Percentiles rank a stretch among this genome's conserved stretches.
Evolutionary conservation across 2,329 filamentous ascomycete genomes (phyloP).

Genomic region (Coniosporium tulheliwenetii): DNA sequence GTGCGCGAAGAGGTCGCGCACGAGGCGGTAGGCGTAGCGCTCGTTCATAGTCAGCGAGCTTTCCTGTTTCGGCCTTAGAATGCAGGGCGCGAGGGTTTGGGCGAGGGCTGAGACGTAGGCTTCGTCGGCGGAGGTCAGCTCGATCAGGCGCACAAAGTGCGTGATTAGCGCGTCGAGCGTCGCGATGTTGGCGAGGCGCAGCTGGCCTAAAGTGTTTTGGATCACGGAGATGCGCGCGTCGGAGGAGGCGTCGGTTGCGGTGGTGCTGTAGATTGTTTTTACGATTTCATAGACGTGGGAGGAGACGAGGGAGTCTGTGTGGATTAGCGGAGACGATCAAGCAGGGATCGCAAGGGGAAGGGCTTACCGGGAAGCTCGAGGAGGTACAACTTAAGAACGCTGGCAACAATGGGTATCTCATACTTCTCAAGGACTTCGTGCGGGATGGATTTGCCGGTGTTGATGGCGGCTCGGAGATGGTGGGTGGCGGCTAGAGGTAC

Average conservation of each 20-base stretch:
- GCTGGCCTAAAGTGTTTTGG: slow-evolving; percentile 87
- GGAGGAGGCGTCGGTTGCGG: slow-evolving; percentile 60
- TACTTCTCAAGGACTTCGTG: slow-evolving; percentile 69
- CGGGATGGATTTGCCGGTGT: slow-evolving; percentile 69
- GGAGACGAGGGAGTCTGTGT: slow-evolving; percentile 97
- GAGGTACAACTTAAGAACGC: slow-evolving; percentile 83
- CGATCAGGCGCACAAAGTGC: slow-evolving; percentile 91
- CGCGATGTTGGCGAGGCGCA: slow-evolving; percentile 92
- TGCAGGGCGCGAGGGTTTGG: slow-evolving; percentile 61
- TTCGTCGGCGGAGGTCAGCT: slow-evolving; percentile 91
- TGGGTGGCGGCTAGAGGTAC: slow-evolving; percentile 77
- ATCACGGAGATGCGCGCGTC: slow-evolving; percentile 74
- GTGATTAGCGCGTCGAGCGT: slow-evolving; percentile 98
- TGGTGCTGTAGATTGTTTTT: slow-evolving; percentile 85
- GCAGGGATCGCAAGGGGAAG: neutral
- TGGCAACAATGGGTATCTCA: slow-evolving; percentile 87
- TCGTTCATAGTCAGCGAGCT: slow-evolving; percentile 91
- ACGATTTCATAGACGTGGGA: slow-evolving; percentile 98
- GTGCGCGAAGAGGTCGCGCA: slow-evolving; percentile 82
- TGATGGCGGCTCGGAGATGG: slow-evolving; percentile 65
- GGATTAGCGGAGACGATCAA: no score
- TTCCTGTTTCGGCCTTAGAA: slow-evolving; percentile 74
- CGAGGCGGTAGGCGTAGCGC: slow-evolving; percentile 76
- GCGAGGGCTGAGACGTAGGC: slow-evolving; percentile 63
- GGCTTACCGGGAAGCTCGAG: slow-evolving; percentile 76